These are phyloP conservation scores for Hemisphaericaspora xylanilytica DNA, from an alignment of 1,139 yeast genomes.

Conservation along the genomic window DNA sequence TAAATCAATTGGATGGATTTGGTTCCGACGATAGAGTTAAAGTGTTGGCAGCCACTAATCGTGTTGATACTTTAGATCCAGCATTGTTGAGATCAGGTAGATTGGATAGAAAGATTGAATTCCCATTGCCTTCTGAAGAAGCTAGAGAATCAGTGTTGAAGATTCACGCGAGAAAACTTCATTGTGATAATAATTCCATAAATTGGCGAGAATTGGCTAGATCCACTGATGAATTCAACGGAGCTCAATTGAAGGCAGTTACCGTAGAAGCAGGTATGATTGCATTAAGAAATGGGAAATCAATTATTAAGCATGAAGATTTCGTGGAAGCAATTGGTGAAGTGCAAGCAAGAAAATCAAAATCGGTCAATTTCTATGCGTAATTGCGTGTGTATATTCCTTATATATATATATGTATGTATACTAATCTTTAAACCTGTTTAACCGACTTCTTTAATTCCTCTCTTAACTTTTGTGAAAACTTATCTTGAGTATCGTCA, in stretches of 20 bases:
- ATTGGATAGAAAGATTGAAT: slow-evolving; percentile 94
- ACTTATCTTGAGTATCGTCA: slow-evolving; percentile 84
- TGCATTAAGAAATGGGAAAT: slow-evolving; percentile 93
- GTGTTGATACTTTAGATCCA: slow-evolving; percentile 97
- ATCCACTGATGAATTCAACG: slow-evolving; percentile 96
- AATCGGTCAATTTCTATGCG: slow-evolving; percentile 94
- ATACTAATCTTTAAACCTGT: slow-evolving; percentile 3
- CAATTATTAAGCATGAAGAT: slow-evolving; percentile 92
- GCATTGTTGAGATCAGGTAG: slow-evolving; percentile 97
- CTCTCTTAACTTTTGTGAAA: slow-evolving; percentile 63
- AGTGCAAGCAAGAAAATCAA: slow-evolving; percentile 95
- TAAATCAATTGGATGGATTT: slow-evolving; percentile 96
- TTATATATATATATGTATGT: slow-evolving; percentile 4
- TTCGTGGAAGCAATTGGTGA: slow-evolving; percentile 98
- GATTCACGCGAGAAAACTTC: slow-evolving; percentile 95
- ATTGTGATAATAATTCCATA: slow-evolving; percentile 79
- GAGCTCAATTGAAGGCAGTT: slow-evolving; percentile 97
- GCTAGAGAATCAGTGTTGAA: slow-evolving; percentile 95
- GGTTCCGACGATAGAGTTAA: slow-evolving; percentile 98
- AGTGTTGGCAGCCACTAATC: slow-evolving; percentile 95
- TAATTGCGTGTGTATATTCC: slow-evolving; percentile 7
- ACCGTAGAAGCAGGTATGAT: slow-evolving; percentile 99
- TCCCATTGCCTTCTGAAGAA: slow-evolving; percentile 96
- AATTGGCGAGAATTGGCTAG: slow-evolving; percentile 98
- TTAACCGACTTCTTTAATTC: slow-evolving; percentile 28